Conservation (phyloP, 768 basidiomycete species). For the Lactifluus pinguis region DNA sequence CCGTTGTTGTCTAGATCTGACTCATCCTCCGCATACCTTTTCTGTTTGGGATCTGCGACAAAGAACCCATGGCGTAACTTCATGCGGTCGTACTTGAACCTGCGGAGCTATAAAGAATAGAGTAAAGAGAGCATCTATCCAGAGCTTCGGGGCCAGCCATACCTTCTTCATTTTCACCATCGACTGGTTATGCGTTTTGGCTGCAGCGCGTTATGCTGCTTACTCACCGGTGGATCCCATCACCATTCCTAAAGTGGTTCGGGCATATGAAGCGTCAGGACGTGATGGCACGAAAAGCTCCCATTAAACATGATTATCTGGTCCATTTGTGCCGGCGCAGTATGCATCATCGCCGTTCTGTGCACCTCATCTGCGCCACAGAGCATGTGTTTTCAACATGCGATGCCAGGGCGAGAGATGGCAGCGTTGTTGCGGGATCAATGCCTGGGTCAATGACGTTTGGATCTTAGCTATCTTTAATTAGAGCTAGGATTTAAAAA, state of each 20-base stretch:
- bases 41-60: constrained; percentile 62
- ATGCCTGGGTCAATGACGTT: no score
- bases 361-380: constrained; percentile 88
- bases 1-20: constrained; percentile 94
- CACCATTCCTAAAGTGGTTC: constrained; percentile 51
- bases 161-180: constrained; percentile 96
- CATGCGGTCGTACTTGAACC: constrained; percentile 94
- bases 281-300: constrained; percentile 91
- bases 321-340: constrained; percentile 80
- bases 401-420: no score
- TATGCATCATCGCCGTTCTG: constrained; percentile 88
- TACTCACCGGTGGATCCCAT: constrained; percentile 87
- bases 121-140: not conserved
- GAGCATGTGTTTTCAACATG: constrained; percentile 79
- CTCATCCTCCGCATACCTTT: constrained; percentile 70
- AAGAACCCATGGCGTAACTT: constrained; percentile 88
- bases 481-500: no score
- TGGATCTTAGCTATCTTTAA: no score
- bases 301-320: constrained; percentile 94
- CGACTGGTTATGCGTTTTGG: constrained; percentile 85
- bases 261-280: constrained; percentile 94
- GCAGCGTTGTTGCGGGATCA: no score
- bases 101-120: constrained; percentile 48
- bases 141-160: constrained; percentile 20
- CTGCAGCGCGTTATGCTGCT: constrained; percentile 82